A percentile compares a stretch with the other conserved stretches of the same genome.
phyloP scores from a whole-genome alignment of 306 rosid species.

The Dalbergia oliveri region DNA sequence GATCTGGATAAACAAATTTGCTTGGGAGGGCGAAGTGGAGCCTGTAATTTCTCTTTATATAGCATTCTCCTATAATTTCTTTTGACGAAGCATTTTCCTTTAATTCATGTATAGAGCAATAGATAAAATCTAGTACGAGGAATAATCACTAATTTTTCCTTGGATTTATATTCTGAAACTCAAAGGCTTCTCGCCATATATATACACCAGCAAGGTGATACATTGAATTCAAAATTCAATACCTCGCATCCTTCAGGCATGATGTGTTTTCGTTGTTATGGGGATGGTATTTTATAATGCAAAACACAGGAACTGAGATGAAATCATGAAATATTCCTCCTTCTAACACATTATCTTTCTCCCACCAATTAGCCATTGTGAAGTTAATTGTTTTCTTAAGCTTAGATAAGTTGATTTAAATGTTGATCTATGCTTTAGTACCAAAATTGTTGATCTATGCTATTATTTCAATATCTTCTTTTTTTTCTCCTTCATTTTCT shows the following conservation, averaged over 20 bases:
- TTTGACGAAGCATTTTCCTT: no score
- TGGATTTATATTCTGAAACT: not conserved
- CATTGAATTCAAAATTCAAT: no score
- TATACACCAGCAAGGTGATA: no score
- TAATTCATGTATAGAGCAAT: not conserved
- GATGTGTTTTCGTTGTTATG: not conserved
- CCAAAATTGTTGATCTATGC: no score
- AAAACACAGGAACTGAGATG: not conserved
- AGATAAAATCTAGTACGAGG: not conserved
- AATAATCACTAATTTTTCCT: not conserved
- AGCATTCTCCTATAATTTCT: no score
- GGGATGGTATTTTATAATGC: not conserved
- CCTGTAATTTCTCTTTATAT: no score
- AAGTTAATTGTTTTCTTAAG: not conserved
- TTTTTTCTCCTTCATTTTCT: conserved; percentile 6
- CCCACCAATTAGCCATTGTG: not conserved
- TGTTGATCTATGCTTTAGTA: not conserved
- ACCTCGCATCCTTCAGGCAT: no score
- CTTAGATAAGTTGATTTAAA: not conserved
- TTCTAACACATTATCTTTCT: not conserved
- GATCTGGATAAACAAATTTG: no score
- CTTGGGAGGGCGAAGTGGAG: no score
- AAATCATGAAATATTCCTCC: not conserved
- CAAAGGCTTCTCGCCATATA: no score
- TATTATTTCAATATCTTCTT: not conserved